These are phyloP conservation scores for Dactylonectria macrodidyma DNA, from an alignment of 2,329 filamentous ascomycete genomes.

Conservation along the genomic window DNA sequence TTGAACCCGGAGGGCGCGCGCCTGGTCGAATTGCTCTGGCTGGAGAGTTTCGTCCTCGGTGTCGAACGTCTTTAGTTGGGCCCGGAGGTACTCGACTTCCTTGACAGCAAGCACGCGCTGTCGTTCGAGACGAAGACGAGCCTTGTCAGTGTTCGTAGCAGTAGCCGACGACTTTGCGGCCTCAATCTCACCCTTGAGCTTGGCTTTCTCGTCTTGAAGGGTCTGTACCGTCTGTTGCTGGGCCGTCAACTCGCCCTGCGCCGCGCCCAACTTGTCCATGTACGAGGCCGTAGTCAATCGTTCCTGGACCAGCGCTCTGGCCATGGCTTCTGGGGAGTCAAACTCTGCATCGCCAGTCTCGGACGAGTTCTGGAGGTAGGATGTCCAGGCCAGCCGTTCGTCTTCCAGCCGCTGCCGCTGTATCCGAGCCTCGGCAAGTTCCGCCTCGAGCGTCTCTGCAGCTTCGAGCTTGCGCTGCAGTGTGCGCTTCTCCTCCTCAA, in stretches of 20 bases:
- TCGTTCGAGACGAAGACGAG: conserved; percentile 83
- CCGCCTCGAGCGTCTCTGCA: conserved; percentile 80
- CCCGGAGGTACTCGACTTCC: conserved; percentile 94
- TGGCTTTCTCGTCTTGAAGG: conserved; percentile 78
- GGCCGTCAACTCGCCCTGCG: conserved; percentile 84
- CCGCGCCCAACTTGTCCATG: conserved; percentile 83
- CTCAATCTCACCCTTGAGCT: conserved; percentile 78
- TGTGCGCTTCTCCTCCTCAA: conserved; percentile 93
- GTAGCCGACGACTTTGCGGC: conserved; percentile 70
- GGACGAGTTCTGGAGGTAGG: conserved; percentile 81
- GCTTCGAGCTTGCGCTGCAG: conserved; percentile 84
- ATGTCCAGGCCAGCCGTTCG: conserved; percentile 88
- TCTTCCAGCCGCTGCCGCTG: conserved; percentile 91
- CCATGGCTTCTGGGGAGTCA: conserved; percentile 89
- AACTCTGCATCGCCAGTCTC: conserved; percentile 79
- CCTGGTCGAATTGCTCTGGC: conserved; percentile 82
- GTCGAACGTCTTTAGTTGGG: conserved; percentile 91
- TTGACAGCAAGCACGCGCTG: conserved; percentile 89
- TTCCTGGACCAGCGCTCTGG: conserved; percentile 86
- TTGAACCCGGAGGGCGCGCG: conserved; percentile 80
- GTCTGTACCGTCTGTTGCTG: conserved; percentile 82
- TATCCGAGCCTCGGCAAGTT: conserved; percentile 84
- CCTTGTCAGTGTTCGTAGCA: conserved; percentile 72
- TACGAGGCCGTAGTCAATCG: conserved; percentile 84
- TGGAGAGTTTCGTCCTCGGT: conserved; percentile 90